These are phyloP conservation scores for Metschnikowia continentalis DNA, from an alignment of 805 yeast species.

Conservation along the genomic window DNA sequence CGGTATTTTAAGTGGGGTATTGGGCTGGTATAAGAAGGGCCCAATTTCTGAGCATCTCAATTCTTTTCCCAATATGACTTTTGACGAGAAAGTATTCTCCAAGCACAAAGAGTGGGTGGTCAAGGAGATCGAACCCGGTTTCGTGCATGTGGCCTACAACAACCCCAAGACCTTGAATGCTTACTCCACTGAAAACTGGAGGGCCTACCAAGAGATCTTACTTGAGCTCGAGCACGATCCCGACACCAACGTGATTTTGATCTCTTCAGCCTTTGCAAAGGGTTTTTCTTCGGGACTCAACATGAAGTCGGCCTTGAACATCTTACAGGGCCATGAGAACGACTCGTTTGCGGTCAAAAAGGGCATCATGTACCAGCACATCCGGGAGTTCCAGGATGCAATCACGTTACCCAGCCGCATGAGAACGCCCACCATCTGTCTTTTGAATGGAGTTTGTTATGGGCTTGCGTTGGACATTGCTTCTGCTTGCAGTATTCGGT, in stretches of 20 bases:
- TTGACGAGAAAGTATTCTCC: constrained; percentile 2
- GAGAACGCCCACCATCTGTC: constrained; percentile 58
- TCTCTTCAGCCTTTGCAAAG: constrained; percentile 52
- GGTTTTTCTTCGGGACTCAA: constrained; percentile 68
- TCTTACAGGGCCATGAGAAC: constrained; percentile 8
- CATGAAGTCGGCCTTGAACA: constrained; percentile 32
- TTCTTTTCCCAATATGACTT: constrained; percentile 6
- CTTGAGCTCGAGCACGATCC: constrained; percentile 40
- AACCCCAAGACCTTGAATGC: constrained; percentile 61
- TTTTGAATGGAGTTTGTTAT: constrained; percentile 58
- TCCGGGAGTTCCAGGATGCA: constrained; percentile 56
- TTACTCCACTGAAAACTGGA: constrained; percentile 52
- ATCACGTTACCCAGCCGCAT: constrained; percentile 47
- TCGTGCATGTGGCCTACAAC: constrained; percentile 57
- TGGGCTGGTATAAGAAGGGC: neutral
- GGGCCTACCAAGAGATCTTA: constrained; percentile 50
- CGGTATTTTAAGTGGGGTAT: constrained; percentile 2
- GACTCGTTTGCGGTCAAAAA: constrained; percentile 17
- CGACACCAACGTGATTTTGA: constrained; percentile 46
- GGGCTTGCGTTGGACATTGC: constrained; percentile 72
- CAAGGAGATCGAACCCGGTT: constrained; percentile 39
- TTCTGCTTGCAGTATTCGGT: constrained; percentile 53
- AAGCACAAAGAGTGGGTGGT: constrained; percentile 29
- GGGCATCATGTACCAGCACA: constrained; percentile 32
- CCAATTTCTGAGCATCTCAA: neutral